phyloP scores from a whole-genome alignment of 352 stramenopile genomes.

The Hyaloperonospora brassicae region DNA sequence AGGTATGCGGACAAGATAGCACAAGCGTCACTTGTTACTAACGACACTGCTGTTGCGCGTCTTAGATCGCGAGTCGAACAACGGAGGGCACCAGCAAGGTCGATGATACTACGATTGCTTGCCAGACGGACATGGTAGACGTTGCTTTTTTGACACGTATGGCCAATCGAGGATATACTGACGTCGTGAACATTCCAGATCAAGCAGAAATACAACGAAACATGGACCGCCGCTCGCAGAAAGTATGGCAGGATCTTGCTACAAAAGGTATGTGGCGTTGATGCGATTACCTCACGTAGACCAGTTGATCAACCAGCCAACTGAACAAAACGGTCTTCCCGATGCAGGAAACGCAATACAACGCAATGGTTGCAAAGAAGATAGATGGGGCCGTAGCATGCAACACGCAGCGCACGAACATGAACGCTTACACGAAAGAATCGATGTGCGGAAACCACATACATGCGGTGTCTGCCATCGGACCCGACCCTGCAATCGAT shows the following conservation, averaged over 20 bases:
- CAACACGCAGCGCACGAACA: neutral
- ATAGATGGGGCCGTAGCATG: neutral
- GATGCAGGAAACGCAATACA: conserved; percentile 19
- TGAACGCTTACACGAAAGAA: conserved; percentile 1
- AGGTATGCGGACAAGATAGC: conserved; percentile 15
- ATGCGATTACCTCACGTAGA: neutral
- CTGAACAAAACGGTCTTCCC: neutral
- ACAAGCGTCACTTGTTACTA: too few relatives aligned
- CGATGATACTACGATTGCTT: conserved; percentile 6
- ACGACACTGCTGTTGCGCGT: too few relatives aligned
- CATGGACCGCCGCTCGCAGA: conserved; percentile 11
- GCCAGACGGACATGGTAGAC: conserved; percentile 11
- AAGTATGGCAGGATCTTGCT: conserved; percentile 21
- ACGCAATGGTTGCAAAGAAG: conserved; percentile 3
- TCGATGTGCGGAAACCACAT: too few relatives aligned
- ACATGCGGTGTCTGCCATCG: too few relatives aligned
- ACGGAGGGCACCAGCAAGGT: conserved; percentile 9
- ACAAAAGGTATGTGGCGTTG: conserved; percentile 18
- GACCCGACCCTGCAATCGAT: too few relatives aligned
- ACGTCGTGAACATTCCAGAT: conserved; percentile 13
- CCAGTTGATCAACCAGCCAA: too few relatives aligned
- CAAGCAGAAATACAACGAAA: conserved; percentile 16
- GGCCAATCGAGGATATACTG: neutral
- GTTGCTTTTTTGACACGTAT: neutral
- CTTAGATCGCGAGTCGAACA: conserved; percentile 12